Evolutionary conservation across 2,329 filamentous ascomycete species (phyloP).

Genomic region (Dactylellina parvicollis): DNA sequence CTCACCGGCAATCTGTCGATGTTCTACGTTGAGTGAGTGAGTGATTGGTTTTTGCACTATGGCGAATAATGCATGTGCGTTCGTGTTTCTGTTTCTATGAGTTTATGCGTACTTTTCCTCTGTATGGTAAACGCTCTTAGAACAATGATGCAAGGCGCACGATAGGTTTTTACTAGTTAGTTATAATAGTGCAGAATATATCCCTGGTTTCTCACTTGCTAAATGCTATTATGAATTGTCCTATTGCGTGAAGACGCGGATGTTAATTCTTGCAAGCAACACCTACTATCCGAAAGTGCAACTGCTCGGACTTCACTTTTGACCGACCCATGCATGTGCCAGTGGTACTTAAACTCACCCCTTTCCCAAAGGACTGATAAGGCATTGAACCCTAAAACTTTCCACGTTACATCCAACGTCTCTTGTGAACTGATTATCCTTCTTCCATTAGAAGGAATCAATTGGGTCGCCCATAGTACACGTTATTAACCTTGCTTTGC

Average conservation of each 20-base stretch:
- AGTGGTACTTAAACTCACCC: neutral
- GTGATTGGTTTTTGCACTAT: too few relatives aligned
- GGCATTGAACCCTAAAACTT: too few relatives aligned
- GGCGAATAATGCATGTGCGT: neutral
- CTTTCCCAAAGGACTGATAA: neutral
- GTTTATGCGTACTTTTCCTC: neutral
- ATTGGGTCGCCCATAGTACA: too few relatives aligned
- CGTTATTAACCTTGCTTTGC: too few relatives aligned
- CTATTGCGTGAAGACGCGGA: too few relatives aligned
- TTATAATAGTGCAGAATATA: neutral
- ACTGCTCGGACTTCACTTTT: constrained; percentile 30
- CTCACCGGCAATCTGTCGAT: too few relatives aligned
- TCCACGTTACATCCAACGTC: too few relatives aligned
- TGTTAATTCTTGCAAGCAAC: neutral
- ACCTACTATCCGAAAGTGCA: neutral
- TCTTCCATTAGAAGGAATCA: too few relatives aligned
- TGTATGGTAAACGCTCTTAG: neutral
- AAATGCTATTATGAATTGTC: neutral
- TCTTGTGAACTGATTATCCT: too few relatives aligned
- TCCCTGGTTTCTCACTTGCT: neutral
- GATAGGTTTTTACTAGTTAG: neutral
- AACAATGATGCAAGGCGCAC: neutral
- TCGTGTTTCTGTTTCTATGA: neutral
- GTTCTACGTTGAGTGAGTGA: too few relatives aligned
- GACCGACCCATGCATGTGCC: neutral